These are phyloP conservation scores for Aureobasidium lini DNA, from an alignment of 2,329 filamentous ascomycete genomes.

Conservation along the genomic window DNA sequence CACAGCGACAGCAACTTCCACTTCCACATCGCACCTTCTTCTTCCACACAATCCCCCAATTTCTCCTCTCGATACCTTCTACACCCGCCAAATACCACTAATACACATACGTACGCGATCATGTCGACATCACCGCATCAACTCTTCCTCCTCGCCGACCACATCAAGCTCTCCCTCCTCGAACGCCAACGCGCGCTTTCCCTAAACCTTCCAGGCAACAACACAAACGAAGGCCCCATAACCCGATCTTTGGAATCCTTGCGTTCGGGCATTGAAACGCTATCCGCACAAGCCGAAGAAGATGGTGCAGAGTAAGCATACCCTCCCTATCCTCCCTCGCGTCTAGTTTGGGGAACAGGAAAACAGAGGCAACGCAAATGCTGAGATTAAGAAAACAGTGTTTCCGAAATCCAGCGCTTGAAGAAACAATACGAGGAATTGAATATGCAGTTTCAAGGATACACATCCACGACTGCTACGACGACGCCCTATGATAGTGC, in stretches of 20 bases:
- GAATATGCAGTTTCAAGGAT: conserved; percentile 70
- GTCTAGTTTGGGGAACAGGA: no score
- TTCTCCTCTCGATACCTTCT: no score
- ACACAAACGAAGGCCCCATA: conserved; percentile 78
- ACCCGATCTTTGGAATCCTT: conserved; percentile 82
- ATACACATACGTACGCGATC: background rate
- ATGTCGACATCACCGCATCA: conserved; percentile 53
- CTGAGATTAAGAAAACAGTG: background rate
- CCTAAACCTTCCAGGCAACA: conserved; percentile 65
- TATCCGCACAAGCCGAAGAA: conserved; percentile 60
- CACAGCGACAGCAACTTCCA: no score
- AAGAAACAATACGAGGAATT: conserved; percentile 70
- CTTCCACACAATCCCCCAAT: no score
- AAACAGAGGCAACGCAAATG: background rate
- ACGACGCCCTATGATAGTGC: conserved; percentile 57
- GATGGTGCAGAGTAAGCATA: conserved; percentile 38
- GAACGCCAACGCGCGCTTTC: conserved; percentile 82
- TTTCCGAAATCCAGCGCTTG: conserved; percentile 55
- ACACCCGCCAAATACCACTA: no score
- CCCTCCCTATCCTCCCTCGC: background rate
- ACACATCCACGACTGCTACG: conserved; percentile 38
- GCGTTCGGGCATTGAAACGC: conserved; percentile 64
- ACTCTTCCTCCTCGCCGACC: conserved; percentile 87
- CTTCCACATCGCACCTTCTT: no score
- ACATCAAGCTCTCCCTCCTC: conserved; percentile 90